Percentiles rank a stretch among this genome's conserved stretches.
Conservation (phyloP, 2,329 filamentous ascomycete genomes). For the Aspergillus neotritici region DNA sequence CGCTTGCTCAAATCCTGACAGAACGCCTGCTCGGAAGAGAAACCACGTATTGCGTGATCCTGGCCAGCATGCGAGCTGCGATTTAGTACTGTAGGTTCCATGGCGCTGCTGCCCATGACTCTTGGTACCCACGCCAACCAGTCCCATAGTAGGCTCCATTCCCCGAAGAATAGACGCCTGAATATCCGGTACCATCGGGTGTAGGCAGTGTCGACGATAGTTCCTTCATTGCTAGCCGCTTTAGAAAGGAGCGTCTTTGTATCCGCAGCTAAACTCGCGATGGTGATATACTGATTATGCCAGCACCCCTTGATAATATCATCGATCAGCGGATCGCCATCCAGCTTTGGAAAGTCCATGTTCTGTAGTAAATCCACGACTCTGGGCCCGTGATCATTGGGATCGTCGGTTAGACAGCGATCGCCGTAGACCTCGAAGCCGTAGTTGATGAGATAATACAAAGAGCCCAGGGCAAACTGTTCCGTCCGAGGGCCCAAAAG, state of each 20-base stretch:
- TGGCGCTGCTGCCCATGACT: too few species aligned
- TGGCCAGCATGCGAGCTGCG: too few species aligned
- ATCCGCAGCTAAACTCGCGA: conserved; percentile 14
- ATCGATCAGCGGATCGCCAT: conserved; percentile 23
- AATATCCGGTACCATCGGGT: too few species aligned
- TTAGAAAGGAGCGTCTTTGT: conserved; percentile 9
- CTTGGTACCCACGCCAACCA: too few species aligned
- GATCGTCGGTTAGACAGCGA: conserved; percentile 20
- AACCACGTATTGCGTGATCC: too few species aligned
- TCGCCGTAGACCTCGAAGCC: conserved; percentile 28
- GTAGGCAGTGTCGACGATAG: too few species aligned
- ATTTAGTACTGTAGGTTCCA: too few species aligned
- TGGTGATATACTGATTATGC: conserved; percentile 18
- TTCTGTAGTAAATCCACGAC: conserved; percentile 19
- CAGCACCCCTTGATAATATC: conserved; percentile 20
- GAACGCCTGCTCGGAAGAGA: conserved; percentile 17
- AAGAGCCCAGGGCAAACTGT: conserved; percentile 28
- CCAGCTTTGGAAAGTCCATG: conserved; percentile 21
- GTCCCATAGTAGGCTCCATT: too few species aligned
- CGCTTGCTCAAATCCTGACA: conserved; percentile 21
- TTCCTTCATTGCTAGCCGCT: too few species aligned
- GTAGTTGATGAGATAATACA: conserved; percentile 31
- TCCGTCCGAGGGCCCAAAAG: conserved; percentile 26
- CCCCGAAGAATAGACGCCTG: too few species aligned
- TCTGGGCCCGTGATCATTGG: conserved; percentile 17